Conservation (phyloP, 176 grass and related monocot species). For the Poa annua region DNA sequence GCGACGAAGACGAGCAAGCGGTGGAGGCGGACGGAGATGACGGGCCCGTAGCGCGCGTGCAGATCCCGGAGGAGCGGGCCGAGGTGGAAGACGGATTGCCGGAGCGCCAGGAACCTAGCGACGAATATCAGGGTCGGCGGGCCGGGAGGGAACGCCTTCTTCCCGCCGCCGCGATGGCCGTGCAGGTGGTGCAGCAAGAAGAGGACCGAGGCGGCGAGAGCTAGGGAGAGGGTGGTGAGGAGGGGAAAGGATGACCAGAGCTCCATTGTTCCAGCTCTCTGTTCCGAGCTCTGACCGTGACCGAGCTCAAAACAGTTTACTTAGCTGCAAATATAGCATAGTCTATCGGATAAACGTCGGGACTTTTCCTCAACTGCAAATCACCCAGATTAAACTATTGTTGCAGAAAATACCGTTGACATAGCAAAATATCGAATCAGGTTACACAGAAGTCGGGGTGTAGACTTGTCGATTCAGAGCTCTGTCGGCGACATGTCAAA, state of each 20-base stretch:
- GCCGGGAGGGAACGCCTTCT: constrained; percentile 47
- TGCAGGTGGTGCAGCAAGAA: not conserved
- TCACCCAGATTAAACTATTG: too few species aligned
- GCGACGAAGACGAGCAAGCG: constrained; percentile 57
- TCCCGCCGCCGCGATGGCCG: not conserved
- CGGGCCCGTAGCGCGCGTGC: constrained; percentile 32
- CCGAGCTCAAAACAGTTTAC: not conserved
- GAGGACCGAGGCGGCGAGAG: not conserved
- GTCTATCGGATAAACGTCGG: not conserved
- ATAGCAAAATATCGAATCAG: not conserved
- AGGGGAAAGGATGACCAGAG: constrained; percentile 10
- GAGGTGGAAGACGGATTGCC: constrained; percentile 42
- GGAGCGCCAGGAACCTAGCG: constrained; percentile 29
- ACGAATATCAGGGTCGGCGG: constrained; percentile 46
- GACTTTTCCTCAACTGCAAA: not conserved
- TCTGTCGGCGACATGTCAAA: not conserved
- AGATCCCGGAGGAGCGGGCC: constrained; percentile 37
- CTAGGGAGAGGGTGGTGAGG: not conserved
- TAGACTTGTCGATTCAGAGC: not conserved
- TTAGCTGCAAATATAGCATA: not conserved
- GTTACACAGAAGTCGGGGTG: too few species aligned
- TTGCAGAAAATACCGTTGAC: too few species aligned
- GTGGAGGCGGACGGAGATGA: constrained; percentile 41
- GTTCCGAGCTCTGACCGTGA: not conserved
- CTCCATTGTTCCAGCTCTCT: constrained; percentile 28